Base-by-base conservation (phyloP, 352 stramenopile species). In the Pythium phragmiticola region DNA sequence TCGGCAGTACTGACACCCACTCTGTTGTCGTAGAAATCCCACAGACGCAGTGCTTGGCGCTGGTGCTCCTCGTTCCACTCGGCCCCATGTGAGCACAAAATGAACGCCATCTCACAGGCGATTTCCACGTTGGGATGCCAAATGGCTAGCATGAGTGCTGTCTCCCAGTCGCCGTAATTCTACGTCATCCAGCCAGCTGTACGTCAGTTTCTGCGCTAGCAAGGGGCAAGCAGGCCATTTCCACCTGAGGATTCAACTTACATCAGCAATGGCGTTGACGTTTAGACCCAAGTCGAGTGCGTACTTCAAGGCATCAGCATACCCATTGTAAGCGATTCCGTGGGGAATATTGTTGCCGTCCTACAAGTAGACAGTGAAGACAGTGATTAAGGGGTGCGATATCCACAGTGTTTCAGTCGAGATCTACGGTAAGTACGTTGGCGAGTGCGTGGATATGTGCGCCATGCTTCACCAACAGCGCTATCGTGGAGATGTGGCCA, bases 41-140 rank as follows among this genome's bases (percentile, higher is more conserved):
- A 30, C 17, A 50, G 8, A 30, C 14, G 43, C 13, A 46, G 13
- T 8, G 46, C 19, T 52, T 54, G 23, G 7, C 26, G 23, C 0
- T n/a, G 30, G 19, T 54, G 23, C 14, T 54, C 48, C 8, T 54
- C 23, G 14, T 54, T 54, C 48, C 30, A 54, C 26, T 54, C 48
- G 9, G 30, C 23, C 9, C 23, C 23, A 4, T 23, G 48, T 23
- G 26, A 17, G 16, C 33, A 39, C 17, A 28, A 17, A 30, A 46
- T 57, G 33, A 57, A 57, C 34, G 26, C 30, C 30, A 54, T 54
- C 21, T 54, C 43, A 50, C 43, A 30, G 6, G 43, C 17, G 7
- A 7, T 50, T 2, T 50, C 43, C 6, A 50, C 3, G 2, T 30
- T 30, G 2, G 43, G 43, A 30, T 50, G 16, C 43, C 43, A 49